These are phyloP conservation scores for Spatholobus suberectus DNA, from an alignment of 306 rosid species.

Conservation along the genomic window DNA sequence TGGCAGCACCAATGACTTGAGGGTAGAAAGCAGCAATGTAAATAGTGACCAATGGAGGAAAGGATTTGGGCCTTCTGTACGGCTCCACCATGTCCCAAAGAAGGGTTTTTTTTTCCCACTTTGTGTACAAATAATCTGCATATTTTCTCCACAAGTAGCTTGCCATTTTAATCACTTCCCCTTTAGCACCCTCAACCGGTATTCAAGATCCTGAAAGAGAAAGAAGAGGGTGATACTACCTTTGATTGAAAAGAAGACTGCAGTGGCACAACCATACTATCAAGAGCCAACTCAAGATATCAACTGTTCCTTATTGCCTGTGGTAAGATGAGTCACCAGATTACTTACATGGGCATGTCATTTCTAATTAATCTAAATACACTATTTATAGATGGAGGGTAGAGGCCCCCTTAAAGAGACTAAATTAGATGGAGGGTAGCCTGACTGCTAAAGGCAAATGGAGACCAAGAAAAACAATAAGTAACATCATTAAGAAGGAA, in stretches of 20 bases:
- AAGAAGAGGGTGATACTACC: neutral
- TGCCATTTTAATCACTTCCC: slow-evolving; percentile 55
- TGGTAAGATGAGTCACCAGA: neutral
- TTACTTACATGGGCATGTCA: neutral
- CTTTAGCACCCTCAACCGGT: neutral
- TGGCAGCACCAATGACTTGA: slow-evolving; percentile 85
- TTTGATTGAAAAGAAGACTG: neutral
- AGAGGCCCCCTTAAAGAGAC: too few relatives aligned
- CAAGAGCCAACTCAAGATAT: neutral
- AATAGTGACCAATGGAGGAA: slow-evolving; percentile 74
- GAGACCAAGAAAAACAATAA: neutral
- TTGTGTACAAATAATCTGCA: slow-evolving; percentile 78
- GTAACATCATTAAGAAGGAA: too few relatives aligned
- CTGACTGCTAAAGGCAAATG: neutral
- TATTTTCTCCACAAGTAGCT: slow-evolving; percentile 86
- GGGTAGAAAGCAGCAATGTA: slow-evolving; percentile 84
- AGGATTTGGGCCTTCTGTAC: slow-evolving; percentile 80
- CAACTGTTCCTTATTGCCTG: neutral
- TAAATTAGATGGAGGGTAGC: too few relatives aligned
- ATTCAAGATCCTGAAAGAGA: neutral
- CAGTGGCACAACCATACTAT: neutral
- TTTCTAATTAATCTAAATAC: neutral
- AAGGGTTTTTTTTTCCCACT: slow-evolving; percentile 87
- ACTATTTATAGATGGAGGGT: neutral
- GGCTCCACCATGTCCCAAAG: slow-evolving; percentile 95